phyloP scores from a whole-genome alignment of 169 alveolate species.

The Besnoitia besnoiti region DNA sequence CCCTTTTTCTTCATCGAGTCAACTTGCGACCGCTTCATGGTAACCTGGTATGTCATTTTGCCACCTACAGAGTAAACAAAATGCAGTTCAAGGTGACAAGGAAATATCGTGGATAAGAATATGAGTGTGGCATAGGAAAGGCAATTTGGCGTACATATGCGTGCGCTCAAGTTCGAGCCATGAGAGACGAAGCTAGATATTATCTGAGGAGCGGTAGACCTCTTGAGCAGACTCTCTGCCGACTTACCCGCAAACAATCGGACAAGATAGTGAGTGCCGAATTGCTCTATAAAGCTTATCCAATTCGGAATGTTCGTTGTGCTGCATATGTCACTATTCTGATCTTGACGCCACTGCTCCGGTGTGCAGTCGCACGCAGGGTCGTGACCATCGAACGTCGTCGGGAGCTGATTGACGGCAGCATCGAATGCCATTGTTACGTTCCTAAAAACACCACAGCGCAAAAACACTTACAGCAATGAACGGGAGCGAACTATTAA shows the following conservation, averaged over 20 bases:
- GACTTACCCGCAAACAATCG: conserved; percentile 51
- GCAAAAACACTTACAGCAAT: too few relatives aligned
- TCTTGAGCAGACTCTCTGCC: background rate
- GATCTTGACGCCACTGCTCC: conserved; percentile 46
- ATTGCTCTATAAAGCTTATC: conserved; percentile 50
- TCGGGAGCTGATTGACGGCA: conserved; percentile 39
- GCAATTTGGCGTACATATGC: too few relatives aligned
- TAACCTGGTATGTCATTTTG: conserved; percentile 81
- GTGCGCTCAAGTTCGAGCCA: too few relatives aligned
- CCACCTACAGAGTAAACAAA: conserved; percentile 73
- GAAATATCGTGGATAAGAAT: too few relatives aligned
- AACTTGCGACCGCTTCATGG: conserved; percentile 76
- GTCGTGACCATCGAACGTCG: conserved; percentile 28
- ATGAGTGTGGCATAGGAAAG: too few relatives aligned
- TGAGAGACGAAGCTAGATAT: too few relatives aligned
- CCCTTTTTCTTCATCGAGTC: conserved; percentile 76
- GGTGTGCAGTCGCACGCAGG: conserved; percentile 25
- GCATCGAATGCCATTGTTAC: conserved; percentile 48
- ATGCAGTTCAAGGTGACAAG: too few relatives aligned
- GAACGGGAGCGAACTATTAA: too few relatives aligned
- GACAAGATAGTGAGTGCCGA: conserved; percentile 58
- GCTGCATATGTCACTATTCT: background rate
- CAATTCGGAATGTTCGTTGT: conserved; percentile 8
- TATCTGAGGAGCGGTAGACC: background rate
- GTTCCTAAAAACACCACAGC: conserved; percentile 41